Percentiles rank a stretch among this genome's conserved stretches.
phyloP scores from a whole-genome alignment of 129 eudicot genomes.

The Artemisia argyi region DNA sequence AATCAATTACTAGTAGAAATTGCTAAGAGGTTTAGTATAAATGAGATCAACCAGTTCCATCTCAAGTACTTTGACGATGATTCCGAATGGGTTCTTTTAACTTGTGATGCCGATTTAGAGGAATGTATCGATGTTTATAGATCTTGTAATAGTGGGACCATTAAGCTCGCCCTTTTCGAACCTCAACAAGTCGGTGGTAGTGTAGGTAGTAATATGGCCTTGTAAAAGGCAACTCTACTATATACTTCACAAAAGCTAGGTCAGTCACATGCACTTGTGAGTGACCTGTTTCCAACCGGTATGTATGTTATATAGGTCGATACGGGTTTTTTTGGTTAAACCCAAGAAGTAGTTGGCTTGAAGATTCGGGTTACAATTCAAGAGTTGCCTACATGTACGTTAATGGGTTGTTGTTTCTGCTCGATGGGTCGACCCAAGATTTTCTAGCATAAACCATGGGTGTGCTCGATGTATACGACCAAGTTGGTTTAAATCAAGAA shows the following conservation, averaged over 20 bases:
- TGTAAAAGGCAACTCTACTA: conserved; percentile 2
- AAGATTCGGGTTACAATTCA: conserved; percentile 1
- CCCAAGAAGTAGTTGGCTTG: background rate
- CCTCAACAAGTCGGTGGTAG: conserved; percentile 57
- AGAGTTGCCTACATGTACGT: conserved; percentile 20
- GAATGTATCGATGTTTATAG: conserved; percentile 76
- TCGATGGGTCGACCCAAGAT: conserved; percentile 4
- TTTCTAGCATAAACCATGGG: conserved; percentile 9
- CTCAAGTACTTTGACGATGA: conserved; percentile 94
- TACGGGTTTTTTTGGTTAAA: conserved; percentile 10
- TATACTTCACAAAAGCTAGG: background rate
- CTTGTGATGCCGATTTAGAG: conserved; percentile 85
- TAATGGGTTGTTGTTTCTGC: conserved; percentile 17
- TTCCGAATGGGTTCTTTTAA: conserved; percentile 84
- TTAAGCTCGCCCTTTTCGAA: conserved; percentile 55
- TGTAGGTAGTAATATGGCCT: conserved; percentile 50
- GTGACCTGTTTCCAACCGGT: background rate
- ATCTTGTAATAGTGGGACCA: conserved; percentile 45
- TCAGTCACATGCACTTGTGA: background rate
- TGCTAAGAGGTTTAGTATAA: conserved; percentile 57
- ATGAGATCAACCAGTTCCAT: conserved; percentile 47
- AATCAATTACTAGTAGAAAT: conserved; percentile 53
- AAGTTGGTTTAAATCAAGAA: too few species aligned
- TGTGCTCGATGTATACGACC: background rate
- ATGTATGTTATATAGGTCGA: conserved; percentile 15